phyloP scores from a whole-genome alignment of 345 rosid genomes.

The Populus nigra region DNA sequence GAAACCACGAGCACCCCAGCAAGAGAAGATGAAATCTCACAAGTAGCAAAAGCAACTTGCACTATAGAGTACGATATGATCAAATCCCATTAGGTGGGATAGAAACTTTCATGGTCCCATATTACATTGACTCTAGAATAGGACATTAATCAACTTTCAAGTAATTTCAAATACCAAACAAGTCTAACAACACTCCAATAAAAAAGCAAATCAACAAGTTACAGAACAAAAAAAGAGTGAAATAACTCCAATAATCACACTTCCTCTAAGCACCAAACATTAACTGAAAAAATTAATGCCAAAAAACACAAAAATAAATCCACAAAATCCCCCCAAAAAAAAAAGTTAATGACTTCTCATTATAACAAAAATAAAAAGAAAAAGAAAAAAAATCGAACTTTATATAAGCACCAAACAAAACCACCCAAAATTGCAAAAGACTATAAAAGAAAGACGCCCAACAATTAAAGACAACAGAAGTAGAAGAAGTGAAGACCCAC shows the following conservation, averaged over 20 bases:
- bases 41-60: background rate
- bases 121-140: slow-evolving; percentile 7
- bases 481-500: slow-evolving; percentile 36
- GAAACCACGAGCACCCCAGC: background rate
- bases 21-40: slow-evolving; percentile 6
- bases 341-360: background rate
- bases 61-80: background rate
- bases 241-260: background rate
- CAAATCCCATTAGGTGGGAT: background rate
- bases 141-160: background rate
- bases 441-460: background rate
- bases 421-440: slow-evolving; percentile 8
- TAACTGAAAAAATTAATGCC: slow-evolving; percentile 6
- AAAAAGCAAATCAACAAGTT: background rate
- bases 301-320: slow-evolving; percentile 17
- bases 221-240: background rate
- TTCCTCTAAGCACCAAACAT: background rate
- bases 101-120: background rate
- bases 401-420: background rate
- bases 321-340: slow-evolving; percentile 25
- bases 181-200: background rate
- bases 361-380: background rate
- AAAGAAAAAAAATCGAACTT: background rate
- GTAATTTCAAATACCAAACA: background rate
- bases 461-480: slow-evolving; percentile 10